phyloP scores from a whole-genome alignment of 192 early-diverging fungal species.

The Pilaira anomala region DNA sequence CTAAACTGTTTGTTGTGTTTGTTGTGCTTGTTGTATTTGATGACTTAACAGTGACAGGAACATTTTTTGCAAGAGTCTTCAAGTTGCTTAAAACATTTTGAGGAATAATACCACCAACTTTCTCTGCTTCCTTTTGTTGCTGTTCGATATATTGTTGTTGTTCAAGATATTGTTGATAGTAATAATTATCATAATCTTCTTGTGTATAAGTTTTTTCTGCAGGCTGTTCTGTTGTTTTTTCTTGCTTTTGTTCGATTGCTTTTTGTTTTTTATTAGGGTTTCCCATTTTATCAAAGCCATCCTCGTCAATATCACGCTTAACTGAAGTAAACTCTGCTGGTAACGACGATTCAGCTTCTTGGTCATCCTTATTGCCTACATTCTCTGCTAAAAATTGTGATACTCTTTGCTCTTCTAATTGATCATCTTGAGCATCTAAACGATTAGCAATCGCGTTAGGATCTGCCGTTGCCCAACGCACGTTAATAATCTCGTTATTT shows the following conservation, averaged over 20 bases:
- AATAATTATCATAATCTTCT: neutral
- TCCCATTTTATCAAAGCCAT: slow-evolving; percentile 29
- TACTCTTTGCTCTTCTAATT: neutral
- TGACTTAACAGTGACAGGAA: neutral
- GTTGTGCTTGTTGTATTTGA: slow-evolving; percentile 10
- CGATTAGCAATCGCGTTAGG: slow-evolving; percentile 22
- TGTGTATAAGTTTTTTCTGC: slow-evolving; percentile 8
- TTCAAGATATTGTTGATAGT: neutral
- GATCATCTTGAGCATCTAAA: slow-evolving; percentile 16
- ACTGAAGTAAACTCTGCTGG: slow-evolving; percentile 19
- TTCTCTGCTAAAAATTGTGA: slow-evolving; percentile 6
- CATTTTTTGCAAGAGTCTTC: slow-evolving; percentile 10
- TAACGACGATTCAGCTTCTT: slow-evolving; percentile 5
- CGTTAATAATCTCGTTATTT: slow-evolving; percentile 62
- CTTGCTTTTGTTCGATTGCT: slow-evolving; percentile 16
- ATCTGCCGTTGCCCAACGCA: slow-evolving; percentile 71
- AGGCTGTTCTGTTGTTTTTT: slow-evolving; percentile 6
- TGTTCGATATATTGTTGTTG: neutral
- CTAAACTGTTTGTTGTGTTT: slow-evolving; percentile 24
- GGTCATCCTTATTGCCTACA: slow-evolving; percentile 2
- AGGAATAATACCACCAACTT: slow-evolving; percentile 34
- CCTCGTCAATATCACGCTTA: slow-evolving; percentile 27
- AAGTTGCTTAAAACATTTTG: slow-evolving; percentile 13
- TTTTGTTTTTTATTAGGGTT: slow-evolving; percentile 18
- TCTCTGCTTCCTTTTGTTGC: neutral